These are phyloP conservation scores for Pleurotus platypus DNA, from an alignment of 768 basidiomycete genomes.

Conservation along the genomic window DNA sequence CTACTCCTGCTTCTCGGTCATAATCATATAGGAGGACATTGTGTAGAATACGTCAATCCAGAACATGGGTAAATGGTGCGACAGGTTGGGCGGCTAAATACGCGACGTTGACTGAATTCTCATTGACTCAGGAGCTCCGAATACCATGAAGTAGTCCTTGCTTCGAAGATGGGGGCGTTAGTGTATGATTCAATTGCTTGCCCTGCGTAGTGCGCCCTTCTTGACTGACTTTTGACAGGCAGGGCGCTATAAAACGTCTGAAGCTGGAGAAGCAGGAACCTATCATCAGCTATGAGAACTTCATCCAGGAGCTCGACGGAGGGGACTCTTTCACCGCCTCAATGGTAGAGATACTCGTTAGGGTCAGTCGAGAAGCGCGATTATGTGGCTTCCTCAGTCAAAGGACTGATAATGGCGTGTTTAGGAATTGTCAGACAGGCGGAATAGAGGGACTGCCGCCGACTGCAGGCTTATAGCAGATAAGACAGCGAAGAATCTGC, in stretches of 20 bases:
- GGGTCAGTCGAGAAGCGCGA: conserved; percentile 41
- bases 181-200: conserved; percentile 48
- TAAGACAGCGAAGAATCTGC: conserved; percentile 61
- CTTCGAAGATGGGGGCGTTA: conserved; percentile 70
- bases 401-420: conserved; percentile 7
- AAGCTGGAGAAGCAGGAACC: conserved; percentile 64
- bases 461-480: conserved; percentile 68
- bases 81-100: conserved; percentile 11
- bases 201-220: not conserved
- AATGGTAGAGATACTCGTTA: conserved; percentile 72
- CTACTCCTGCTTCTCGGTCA: not conserved
- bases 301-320: conserved; percentile 72
- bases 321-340: conserved; percentile 81
- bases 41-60: conserved; percentile 5
- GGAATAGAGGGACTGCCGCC: conserved; percentile 42
- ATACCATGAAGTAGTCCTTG: conserved; percentile 70
- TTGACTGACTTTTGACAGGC: conserved; percentile 32
- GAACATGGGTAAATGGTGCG: conserved; percentile 73
- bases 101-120: not conserved
- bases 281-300: conserved; percentile 66
- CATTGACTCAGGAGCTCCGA: conserved; percentile 55
- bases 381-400: not conserved
- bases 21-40: not conserved
- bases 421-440: conserved; percentile 78
- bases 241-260: conserved; percentile 68